Base-by-base conservation (phyloP, 2,329 filamentous ascomycete genomes). In the Arthroderma uncinatum region DNA sequence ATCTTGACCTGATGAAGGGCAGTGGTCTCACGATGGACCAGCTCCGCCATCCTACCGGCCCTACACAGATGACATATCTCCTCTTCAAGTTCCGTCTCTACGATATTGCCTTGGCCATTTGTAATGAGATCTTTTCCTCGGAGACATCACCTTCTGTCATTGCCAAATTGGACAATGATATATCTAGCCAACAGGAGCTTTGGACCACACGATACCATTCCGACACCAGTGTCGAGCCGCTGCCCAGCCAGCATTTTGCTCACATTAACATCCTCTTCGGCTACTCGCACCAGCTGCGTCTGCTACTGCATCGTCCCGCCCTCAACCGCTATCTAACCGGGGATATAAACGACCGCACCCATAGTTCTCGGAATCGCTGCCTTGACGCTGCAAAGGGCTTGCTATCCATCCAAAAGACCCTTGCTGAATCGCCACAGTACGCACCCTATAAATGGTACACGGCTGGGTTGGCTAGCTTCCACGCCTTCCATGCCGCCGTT, bases 1-100 rank as follows among this genome's bases (percentile, higher is more conserved):
- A 73, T 52, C 64, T 67, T 9, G 66, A 70, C 37, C 63, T 72
- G 14, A 61, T 68, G 7, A 67, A 66, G 1, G 62, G 62, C 3
- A 62, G 62, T 3, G 44, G 58, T 23, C 62, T 65, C 0, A 62
- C 65, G 23, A 56, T 60, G 23, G 47, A 50, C 47, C 47, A 50
- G 47, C 47, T 50, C 14, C 47, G 47, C 14, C 47, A 16, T 16
- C 50, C 61, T 1, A 55, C 58, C 4, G 63, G 65, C 4, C 70
- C 71, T 37, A 73, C 71, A 1, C 71, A 74, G 62, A 73, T 73
- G 71, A 70, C 71, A 16, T 73, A 72, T 58, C 66, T 74, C 4
- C 68, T 73, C 4, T 61, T 72, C 21, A 70, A 70, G 53, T 69
- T 67, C 57, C 69, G 68, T 14, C 64, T 73, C 1, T 67, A 72